Conservation (phyloP, 768 basidiomycete genomes). For the Piloderma croceum region DNA sequence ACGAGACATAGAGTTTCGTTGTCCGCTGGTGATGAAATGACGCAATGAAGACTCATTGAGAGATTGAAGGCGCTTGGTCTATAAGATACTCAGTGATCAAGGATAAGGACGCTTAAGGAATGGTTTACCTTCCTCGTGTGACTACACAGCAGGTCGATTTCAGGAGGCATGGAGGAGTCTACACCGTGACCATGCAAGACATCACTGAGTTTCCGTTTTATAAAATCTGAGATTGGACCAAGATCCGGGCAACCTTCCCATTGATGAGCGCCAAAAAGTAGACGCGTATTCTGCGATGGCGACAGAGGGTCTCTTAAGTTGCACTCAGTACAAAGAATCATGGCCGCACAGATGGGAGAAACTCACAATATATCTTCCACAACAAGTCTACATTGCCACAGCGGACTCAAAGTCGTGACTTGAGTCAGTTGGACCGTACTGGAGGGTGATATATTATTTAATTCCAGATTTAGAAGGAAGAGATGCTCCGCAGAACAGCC, state of each 20-base stretch:
- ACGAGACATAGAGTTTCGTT: conserved; percentile 37
- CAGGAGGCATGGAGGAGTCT: conserved; percentile 41
- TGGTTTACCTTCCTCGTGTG: conserved; percentile 41
- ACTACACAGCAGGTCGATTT: conserved; percentile 46
- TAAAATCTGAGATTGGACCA: conserved; percentile 43
- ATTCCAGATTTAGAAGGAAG: conserved; percentile 51
- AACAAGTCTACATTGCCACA: conserved; percentile 54
- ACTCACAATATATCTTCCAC: conserved; percentile 40
- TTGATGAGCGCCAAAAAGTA: conserved; percentile 38
- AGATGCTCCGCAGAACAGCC: conserved; percentile 40
- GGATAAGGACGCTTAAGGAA: conserved; percentile 8
- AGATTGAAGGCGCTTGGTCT: conserved; percentile 13
- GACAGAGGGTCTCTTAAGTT: conserved; percentile 37
- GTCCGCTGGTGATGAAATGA: conserved; percentile 48
- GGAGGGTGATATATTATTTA: conserved; percentile 46
- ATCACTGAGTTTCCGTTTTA: conserved; percentile 42
- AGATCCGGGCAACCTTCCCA: conserved; percentile 34
- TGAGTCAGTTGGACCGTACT: conserved; percentile 46
- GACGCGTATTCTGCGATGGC: conserved; percentile 42
- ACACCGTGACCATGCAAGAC: conserved; percentile 46
- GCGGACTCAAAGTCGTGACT: conserved; percentile 60
- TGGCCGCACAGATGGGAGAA: background rate
- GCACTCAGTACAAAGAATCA: conserved; percentile 7
- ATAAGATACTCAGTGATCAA: too few species aligned
- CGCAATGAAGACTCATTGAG: conserved; percentile 26